These are phyloP conservation scores for Herpetomonas samuelpessoai DNA, from an alignment of 208 protist species.

Conservation along the genomic window DNA sequence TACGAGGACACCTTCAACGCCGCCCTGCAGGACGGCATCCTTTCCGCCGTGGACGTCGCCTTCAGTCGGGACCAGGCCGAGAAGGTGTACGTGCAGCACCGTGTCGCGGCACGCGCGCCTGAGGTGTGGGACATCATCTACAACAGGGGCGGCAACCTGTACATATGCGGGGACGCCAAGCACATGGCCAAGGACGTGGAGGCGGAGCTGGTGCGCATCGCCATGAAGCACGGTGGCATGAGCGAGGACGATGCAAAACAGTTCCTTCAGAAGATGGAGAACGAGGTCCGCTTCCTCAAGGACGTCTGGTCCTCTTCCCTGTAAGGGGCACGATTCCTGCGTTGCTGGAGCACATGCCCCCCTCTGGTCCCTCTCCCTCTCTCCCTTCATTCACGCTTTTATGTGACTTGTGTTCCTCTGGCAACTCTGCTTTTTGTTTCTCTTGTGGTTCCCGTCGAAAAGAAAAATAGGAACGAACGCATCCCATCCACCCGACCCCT, in stretches of 20 bases:
- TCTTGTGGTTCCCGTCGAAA: too few relatives aligned
- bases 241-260: slow-evolving; percentile 34
- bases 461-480: too few relatives aligned
- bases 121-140: slow-evolving; percentile 77
- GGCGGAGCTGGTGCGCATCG: slow-evolving; percentile 43
- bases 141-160: slow-evolving; percentile 68
- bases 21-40: slow-evolving; percentile 57
- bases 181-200: slow-evolving; percentile 92
- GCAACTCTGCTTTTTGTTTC: too few relatives aligned
- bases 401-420: too few relatives aligned
- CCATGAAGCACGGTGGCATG: slow-evolving; percentile 48
- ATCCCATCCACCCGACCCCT: too few relatives aligned
- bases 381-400: too few relatives aligned
- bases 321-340: slow-evolving; percentile 11
- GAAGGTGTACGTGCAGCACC: slow-evolving; percentile 92
- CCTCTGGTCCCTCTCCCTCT: too few relatives aligned
- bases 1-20: slow-evolving; percentile 72
- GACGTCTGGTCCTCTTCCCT: slow-evolving; percentile 80
- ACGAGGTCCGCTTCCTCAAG: slow-evolving; percentile 73
- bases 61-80: slow-evolving; percentile 79
- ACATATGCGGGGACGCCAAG: slow-evolving; percentile 91
- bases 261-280: slow-evolving; percentile 53
- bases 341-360: too few relatives aligned
- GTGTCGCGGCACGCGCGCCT: slow-evolving; percentile 43
- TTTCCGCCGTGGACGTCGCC: slow-evolving; percentile 71